Percentiles rank a stretch among this genome's conserved stretches.
These are phyloP conservation scores for Diplodia corticola DNA, from an alignment of 2,329 filamentous ascomycete species.

Conservation along the genomic window DNA sequence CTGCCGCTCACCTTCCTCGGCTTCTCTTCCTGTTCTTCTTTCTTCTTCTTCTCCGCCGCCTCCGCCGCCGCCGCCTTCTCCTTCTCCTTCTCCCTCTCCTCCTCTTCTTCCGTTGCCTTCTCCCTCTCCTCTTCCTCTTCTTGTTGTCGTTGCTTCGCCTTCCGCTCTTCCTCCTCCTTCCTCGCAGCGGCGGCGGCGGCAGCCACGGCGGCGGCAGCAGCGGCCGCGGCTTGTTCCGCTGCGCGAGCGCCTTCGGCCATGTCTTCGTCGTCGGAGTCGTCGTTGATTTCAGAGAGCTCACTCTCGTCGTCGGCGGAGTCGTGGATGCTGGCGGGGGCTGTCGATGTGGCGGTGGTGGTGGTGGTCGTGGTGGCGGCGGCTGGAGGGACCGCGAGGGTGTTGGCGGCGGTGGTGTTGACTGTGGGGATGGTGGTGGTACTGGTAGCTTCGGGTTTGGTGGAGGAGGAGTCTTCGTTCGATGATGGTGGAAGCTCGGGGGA, in stretches of 20 bases:
- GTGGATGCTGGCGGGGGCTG: constrained; percentile 45
- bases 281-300: constrained; percentile 53
- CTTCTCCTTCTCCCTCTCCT: constrained; percentile 19
- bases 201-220: background rate
- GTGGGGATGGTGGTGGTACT: background rate
- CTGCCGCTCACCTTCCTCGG: background rate
- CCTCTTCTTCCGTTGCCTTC: constrained; percentile 23
- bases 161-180: background rate
- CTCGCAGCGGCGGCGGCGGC: background rate
- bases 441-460: background rate
- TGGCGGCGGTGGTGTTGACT: background rate
- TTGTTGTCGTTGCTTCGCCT: no score
- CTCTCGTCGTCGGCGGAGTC: constrained; percentile 57
- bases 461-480: background rate
- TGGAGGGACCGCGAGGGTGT: background rate
- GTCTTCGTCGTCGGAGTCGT: constrained; percentile 39
- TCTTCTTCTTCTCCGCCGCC: no score
- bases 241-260: constrained; percentile 9
- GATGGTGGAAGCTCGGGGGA: background rate
- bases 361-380: background rate
- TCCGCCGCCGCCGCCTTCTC: no score
- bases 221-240: background rate
- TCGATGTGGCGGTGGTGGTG: background rate
- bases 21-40: background rate
- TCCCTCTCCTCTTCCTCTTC: constrained; percentile 10